phyloP scores from a whole-genome alignment of 2,329 filamentous ascomycete genomes.

The Calonectria ilicicola region DNA sequence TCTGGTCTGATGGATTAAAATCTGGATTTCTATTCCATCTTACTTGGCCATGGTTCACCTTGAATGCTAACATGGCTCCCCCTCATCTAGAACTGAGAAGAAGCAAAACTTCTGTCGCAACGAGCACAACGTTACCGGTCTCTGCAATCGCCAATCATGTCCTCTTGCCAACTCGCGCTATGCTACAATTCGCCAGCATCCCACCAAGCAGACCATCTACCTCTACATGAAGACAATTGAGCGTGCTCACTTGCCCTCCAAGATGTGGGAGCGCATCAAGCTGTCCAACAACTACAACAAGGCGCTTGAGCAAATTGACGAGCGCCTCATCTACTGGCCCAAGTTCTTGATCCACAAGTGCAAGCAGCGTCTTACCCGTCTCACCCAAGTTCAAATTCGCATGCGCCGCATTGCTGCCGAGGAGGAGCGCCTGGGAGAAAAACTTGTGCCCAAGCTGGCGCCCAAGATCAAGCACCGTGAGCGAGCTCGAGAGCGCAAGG shows the following conservation, averaged over 20 bases:
- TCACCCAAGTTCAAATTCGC: conserved; percentile 91
- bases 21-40: too few species aligned
- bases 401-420: conserved; percentile 86
- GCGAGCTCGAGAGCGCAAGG: conserved; percentile 80
- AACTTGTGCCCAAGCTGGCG: conserved; percentile 86
- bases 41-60: not conserved
- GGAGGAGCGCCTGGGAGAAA: conserved; percentile 90
- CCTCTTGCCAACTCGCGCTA: conserved; percentile 93
- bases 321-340: conserved; percentile 90
- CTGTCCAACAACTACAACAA: conserved; percentile 91
- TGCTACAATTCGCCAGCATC: conserved; percentile 88
- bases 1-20: not conserved
- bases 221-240: conserved; percentile 98
- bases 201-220: conserved; percentile 85
- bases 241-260: conserved; percentile 86
- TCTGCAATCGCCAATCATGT: conserved; percentile 89
- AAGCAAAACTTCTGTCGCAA: conserved; percentile 95
- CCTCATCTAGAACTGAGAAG: conserved; percentile 75
- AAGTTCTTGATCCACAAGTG: conserved; percentile 95
- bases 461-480: conserved; percentile 88
- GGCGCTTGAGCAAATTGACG: conserved; percentile 88
- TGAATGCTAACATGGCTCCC: conserved; percentile 41
- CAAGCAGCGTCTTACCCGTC: conserved; percentile 92
- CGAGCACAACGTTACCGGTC: conserved; percentile 87
- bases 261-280: conserved; percentile 95